Conservation (phyloP, 306 rosid genomes). For the Carpinus fangiana region DNA sequence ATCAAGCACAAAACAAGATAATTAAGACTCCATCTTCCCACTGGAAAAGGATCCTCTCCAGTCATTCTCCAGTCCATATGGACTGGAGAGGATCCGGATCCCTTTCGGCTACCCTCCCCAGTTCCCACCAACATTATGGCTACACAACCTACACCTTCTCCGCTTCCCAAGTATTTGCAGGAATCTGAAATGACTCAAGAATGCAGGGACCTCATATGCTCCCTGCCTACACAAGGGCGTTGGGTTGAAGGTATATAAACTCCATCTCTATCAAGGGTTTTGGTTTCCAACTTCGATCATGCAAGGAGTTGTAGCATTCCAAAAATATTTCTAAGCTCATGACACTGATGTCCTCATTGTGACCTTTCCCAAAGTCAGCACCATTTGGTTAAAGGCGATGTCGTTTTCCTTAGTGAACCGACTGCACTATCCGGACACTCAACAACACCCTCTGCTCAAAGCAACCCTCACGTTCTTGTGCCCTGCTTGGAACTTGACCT, state of each 20-base stretch:
- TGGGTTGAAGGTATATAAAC: neutral
- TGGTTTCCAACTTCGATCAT: conserved; percentile 22
- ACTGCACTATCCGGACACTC: neutral
- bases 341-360: conserved; percentile 29
- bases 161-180: too few species aligned
- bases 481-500: conserved; percentile 30
- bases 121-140: too few species aligned
- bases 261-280: conserved; percentile 37
- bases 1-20: too few species aligned
- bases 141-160: too few species aligned
- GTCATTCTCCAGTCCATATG: too few species aligned
- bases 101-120: too few species aligned
- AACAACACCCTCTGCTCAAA: conserved; percentile 28
- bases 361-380: conserved; percentile 33
- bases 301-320: conserved; percentile 21
- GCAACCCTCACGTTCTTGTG: conserved; percentile 32
- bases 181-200: too few species aligned
- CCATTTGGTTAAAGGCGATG: conserved; percentile 40
- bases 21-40: too few species aligned
- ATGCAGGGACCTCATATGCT: too few species aligned
- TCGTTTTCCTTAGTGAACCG: neutral
- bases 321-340: conserved; percentile 31
- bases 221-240: too few species aligned
- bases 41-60: too few species aligned
- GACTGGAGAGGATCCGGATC: too few species aligned